Percentiles rank a stretch among this genome's conserved stretches.
Conservation (phyloP, 345 rosid genomes). For the Gossypium anomalum region DNA sequence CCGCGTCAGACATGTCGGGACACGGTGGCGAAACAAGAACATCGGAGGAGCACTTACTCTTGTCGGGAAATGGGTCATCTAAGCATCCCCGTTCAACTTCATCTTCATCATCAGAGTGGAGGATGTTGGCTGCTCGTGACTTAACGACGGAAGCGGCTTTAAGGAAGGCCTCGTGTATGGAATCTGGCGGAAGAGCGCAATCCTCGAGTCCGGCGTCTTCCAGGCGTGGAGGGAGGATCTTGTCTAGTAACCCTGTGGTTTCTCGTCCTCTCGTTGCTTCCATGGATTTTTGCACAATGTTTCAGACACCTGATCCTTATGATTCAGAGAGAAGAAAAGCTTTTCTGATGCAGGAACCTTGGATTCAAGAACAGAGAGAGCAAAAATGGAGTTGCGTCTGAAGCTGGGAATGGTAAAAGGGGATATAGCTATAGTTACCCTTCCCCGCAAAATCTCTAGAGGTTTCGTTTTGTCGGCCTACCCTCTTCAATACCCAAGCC, state of each 20-base stretch:
- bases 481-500: not conserved
- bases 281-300: slow-evolving; percentile 1
- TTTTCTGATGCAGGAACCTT: not conserved
- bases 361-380: not conserved
- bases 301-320: not conserved
- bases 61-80: not conserved
- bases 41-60: not conserved
- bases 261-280: slow-evolving; percentile 16
- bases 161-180: slow-evolving; percentile 49
- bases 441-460: not conserved
- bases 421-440: not conserved
- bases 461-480: not conserved
- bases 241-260: slow-evolving; percentile 24
- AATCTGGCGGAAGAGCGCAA: slow-evolving; percentile 47
- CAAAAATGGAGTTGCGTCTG: not conserved
- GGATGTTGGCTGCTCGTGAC: slow-evolving; percentile 36
- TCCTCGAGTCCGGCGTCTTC: slow-evolving; percentile 64
- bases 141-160: slow-evolving; percentile 46
- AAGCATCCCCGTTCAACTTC: slow-evolving; percentile 9
- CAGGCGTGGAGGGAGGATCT: slow-evolving; percentile 47
- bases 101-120: slow-evolving; percentile 23
- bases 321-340: not conserved
- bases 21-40: not conserved
- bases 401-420: not conserved
- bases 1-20: not conserved